Evolutionary conservation across 2,329 filamentous ascomycete genomes (phyloP).

Genomic region (Akanthomyces dipterigenus): DNA sequence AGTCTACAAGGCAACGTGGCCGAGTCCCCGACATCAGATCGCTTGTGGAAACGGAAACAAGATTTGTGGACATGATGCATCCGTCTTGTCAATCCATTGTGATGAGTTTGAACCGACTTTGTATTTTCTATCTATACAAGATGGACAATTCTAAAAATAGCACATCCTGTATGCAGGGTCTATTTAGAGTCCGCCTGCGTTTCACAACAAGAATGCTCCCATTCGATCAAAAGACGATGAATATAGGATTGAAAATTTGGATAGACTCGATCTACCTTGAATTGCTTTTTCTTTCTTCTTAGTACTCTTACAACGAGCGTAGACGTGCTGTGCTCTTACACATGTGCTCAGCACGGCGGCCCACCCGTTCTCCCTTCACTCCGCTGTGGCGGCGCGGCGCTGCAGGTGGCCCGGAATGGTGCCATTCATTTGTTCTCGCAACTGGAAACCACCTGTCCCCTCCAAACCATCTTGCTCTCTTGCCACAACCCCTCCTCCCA

Average conservation of each 20-base stretch:
- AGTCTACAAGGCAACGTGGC: background rate
- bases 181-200: background rate
- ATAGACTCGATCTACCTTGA: background rate
- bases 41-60: background rate
- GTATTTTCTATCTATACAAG: background rate
- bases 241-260: background rate
- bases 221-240: background rate
- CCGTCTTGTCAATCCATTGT: background rate
- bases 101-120: background rate
- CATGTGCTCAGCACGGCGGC: background rate
- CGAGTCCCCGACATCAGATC: no score
- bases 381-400: background rate
- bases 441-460: background rate
- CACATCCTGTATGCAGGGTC: background rate
- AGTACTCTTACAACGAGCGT: background rate
- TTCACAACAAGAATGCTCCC: background rate
- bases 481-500: background rate
- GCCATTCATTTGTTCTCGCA: slow-evolving; percentile 1
- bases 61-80: background rate
- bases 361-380: background rate
- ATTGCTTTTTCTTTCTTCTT: background rate
- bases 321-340: background rate
- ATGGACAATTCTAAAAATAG: background rate
- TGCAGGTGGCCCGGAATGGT: background rate
- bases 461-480: background rate